These are phyloP conservation scores for Didymella pinodella DNA, from an alignment of 2,329 filamentous ascomycete species.

Conservation along the genomic window DNA sequence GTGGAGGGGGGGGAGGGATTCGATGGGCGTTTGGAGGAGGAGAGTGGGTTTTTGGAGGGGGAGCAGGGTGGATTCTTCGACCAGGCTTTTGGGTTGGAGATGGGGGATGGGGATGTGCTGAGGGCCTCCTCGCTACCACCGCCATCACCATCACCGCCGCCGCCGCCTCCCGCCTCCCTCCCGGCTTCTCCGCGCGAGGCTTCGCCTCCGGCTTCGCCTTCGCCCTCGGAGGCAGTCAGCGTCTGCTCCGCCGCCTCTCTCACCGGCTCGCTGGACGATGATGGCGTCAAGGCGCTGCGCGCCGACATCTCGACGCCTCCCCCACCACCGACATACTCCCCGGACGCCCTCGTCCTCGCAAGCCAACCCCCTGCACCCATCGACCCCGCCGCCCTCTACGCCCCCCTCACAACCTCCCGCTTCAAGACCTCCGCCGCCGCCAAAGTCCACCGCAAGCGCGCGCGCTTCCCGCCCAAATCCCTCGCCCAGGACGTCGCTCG, in stretches of 20 bases:
- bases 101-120: background rate
- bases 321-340: background rate
- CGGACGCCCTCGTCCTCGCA: background rate
- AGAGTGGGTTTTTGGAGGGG: too few species aligned
- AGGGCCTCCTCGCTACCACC: background rate
- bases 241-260: background rate
- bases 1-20: too few species aligned
- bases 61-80: background rate
- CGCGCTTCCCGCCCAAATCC: conserved; percentile 23
- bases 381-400: conserved; percentile 21
- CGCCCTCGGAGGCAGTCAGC: background rate
- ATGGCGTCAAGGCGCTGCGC: background rate
- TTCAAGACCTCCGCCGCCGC: conserved; percentile 36
- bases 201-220: background rate
- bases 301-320: background rate
- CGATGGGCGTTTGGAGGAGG: too few species aligned
- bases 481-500: conserved; percentile 28
- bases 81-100: background rate
- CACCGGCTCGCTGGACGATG: conserved; percentile 4
- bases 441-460: conserved; percentile 26
- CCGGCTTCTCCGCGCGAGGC: background rate
- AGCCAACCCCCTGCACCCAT: conserved; percentile 1
- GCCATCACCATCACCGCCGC: too few species aligned
- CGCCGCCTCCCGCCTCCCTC: background rate
- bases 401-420: conserved; percentile 17